Evolutionary conservation across 352 stramenopile species (phyloP).

Genomic region (Globisporangium echinulatum): DNA sequence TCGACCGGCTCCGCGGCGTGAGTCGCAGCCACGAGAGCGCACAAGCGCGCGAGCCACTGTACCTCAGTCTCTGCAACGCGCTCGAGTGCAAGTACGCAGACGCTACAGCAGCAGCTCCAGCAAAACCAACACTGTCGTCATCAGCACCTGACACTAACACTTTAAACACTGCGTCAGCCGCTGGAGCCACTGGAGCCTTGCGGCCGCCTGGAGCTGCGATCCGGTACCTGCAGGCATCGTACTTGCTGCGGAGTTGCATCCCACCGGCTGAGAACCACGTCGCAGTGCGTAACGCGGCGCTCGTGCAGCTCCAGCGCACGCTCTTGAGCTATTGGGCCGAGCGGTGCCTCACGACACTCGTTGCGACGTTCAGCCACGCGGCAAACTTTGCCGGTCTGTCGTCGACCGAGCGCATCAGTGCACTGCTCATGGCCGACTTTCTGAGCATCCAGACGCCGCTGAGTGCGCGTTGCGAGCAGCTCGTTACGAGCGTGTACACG

Average conservation of each 20-base stretch:
- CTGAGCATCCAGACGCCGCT: conserved; percentile 60
- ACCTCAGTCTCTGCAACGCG: conserved; percentile 49
- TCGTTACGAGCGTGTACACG: conserved; percentile 60
- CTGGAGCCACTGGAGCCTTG: no score
- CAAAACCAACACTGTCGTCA: neutral
- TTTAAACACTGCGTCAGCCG: no score
- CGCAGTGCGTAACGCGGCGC: conserved; percentile 27
- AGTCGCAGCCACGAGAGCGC: conserved; percentile 7
- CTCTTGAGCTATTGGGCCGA: conserved; percentile 58
- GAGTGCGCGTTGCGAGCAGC: conserved; percentile 18
- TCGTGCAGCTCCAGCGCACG: conserved; percentile 34
- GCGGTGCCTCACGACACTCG: conserved; percentile 43
- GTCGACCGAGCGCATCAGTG: conserved; percentile 37
- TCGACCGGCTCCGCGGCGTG: conserved; percentile 45
- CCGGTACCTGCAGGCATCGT: conserved; percentile 50
- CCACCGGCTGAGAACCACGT: conserved; percentile 39
- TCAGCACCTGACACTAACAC: neutral
- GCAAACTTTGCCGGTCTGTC: conserved; percentile 24
- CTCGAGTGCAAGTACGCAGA: conserved; percentile 36
- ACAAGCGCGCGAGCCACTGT: conserved; percentile 43
- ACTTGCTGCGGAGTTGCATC: conserved; percentile 52
- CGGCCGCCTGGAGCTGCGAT: conserved; percentile 5
- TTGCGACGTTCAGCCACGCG: conserved; percentile 29
- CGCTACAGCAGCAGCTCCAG: neutral
- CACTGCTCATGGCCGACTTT: conserved; percentile 72